phyloP scores from a whole-genome alignment of 169 alveolate genomes.

The Cryptosporidium xiaoi region DNA sequence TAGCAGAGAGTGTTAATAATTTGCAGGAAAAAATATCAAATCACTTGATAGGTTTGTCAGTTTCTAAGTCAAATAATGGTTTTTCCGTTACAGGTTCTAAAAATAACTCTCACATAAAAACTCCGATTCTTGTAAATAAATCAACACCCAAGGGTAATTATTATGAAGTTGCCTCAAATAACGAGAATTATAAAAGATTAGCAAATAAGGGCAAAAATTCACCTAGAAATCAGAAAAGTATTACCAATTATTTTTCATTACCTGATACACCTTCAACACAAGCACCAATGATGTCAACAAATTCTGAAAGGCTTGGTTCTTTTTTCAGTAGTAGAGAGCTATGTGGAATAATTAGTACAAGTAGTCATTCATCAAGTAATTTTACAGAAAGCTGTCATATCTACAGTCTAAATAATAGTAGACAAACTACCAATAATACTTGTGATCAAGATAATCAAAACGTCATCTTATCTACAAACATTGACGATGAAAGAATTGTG shows the following conservation, averaged over 20 bases:
- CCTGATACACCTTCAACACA: slow-evolving; percentile 75
- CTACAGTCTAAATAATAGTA: slow-evolving; percentile 61
- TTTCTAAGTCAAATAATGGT: slow-evolving; percentile 42
- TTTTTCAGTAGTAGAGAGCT: slow-evolving; percentile 33
- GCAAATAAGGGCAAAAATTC: slow-evolving; percentile 35
- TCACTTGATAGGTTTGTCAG: slow-evolving; percentile 57
- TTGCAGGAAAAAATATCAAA: slow-evolving; percentile 68
- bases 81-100: slow-evolving; percentile 18
- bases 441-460: slow-evolving; percentile 73
- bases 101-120: slow-evolving; percentile 38
- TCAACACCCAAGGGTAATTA: slow-evolving; percentile 40
- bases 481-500: slow-evolving; percentile 25
- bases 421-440: slow-evolving; percentile 71
- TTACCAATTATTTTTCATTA: slow-evolving; percentile 10
- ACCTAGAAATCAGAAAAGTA: slow-evolving; percentile 27
- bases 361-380: slow-evolving; percentile 56
- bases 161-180: slow-evolving; percentile 28
- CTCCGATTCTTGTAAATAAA: slow-evolving; percentile 29
- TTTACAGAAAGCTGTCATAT: slow-evolving; percentile 16
- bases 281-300: slow-evolving; percentile 50
- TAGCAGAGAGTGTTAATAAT: slow-evolving; percentile 72
- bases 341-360: slow-evolving; percentile 49
- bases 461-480: slow-evolving; percentile 28
- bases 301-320: slow-evolving; percentile 49
- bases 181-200: slow-evolving; percentile 32